Percentiles rank a stretch among this genome's conserved stretches.
phyloP scores from a whole-genome alignment of 176 grass and related monocot species.

The Juncus inflexus region DNA sequence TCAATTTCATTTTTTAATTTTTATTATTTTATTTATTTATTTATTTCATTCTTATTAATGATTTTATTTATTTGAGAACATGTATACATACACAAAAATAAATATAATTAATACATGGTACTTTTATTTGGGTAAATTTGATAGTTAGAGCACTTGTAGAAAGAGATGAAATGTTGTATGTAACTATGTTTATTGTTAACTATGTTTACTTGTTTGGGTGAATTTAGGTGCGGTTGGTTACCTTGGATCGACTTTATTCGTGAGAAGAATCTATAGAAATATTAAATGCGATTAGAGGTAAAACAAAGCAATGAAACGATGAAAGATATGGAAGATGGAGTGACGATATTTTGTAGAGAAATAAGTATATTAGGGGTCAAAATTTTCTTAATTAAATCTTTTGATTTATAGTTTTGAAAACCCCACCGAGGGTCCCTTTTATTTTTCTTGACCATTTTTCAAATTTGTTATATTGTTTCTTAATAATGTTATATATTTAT shows the following conservation, averaged over 20 bases:
- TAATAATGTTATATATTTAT: neutral
- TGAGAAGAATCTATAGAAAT: conserved; percentile 80
- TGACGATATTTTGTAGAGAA: conserved; percentile 29
- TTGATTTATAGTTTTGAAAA: conserved; percentile 24
- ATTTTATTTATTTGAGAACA: neutral
- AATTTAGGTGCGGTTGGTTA: conserved; percentile 59
- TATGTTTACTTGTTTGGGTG: neutral
- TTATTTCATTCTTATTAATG: neutral
- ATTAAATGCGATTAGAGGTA: conserved; percentile 65
- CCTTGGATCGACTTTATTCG: conserved; percentile 68
- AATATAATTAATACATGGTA: too few relatives aligned
- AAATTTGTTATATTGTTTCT: conserved; percentile 10
- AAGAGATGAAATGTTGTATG: too few relatives aligned
- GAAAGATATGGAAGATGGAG: neutral
- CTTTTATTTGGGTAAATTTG: too few relatives aligned
- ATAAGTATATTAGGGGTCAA: neutral
- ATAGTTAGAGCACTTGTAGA: too few relatives aligned
- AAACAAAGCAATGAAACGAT: neutral
- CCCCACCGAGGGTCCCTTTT: conserved; percentile 21
- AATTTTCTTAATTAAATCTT: conserved; percentile 14
- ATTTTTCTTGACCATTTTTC: conserved; percentile 25
- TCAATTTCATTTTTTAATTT: too few relatives aligned
- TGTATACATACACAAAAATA: neutral
- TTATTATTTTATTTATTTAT: neutral
- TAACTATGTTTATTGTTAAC: neutral